A percentile compares a stretch with the other conserved stretches of the same genome.
phyloP scores from a whole-genome alignment of 345 rosid species.

The Brassica rapa region DNA sequence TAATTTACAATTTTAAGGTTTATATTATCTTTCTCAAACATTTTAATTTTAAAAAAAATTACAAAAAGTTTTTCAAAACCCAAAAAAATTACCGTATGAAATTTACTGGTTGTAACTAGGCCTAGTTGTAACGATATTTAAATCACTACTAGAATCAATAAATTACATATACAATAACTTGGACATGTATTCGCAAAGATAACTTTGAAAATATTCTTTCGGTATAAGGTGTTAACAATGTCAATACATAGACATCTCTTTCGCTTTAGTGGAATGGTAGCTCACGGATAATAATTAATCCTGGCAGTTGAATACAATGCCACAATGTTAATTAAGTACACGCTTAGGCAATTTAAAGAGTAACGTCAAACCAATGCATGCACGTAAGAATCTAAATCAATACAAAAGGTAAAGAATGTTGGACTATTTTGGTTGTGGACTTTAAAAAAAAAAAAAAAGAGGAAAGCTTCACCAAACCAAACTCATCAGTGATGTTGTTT shows the following conservation, averaged over 20 bases:
- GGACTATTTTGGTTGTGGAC: neutral
- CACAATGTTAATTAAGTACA: neutral
- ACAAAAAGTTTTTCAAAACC: too few species aligned
- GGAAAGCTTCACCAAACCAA: conserved; percentile 21
- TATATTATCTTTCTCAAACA: too few species aligned
- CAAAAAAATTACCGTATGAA: too few species aligned
- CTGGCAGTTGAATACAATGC: neutral
- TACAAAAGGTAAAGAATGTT: neutral
- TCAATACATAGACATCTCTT: neutral
- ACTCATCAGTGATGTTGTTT: neutral
- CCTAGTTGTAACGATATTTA: too few species aligned
- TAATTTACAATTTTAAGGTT: too few species aligned
- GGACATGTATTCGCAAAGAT: neutral
- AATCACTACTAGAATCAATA: too few species aligned
- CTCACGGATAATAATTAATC: conserved; percentile 9
- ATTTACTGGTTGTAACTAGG: too few species aligned
- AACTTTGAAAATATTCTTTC: neutral
- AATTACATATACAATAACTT: neutral
- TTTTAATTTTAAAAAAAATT: too few species aligned
- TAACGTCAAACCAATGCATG: conserved; percentile 3
- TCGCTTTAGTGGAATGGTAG: conserved; percentile 7
- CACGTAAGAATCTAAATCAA: conserved; percentile 16
- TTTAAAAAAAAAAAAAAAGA: neutral
- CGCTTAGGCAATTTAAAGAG: neutral
- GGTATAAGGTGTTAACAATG: neutral